Base-by-base conservation (phyloP, 2,329 filamentous ascomycete genomes). In the Nothophaeocryptopus gaeumannii region DNA sequence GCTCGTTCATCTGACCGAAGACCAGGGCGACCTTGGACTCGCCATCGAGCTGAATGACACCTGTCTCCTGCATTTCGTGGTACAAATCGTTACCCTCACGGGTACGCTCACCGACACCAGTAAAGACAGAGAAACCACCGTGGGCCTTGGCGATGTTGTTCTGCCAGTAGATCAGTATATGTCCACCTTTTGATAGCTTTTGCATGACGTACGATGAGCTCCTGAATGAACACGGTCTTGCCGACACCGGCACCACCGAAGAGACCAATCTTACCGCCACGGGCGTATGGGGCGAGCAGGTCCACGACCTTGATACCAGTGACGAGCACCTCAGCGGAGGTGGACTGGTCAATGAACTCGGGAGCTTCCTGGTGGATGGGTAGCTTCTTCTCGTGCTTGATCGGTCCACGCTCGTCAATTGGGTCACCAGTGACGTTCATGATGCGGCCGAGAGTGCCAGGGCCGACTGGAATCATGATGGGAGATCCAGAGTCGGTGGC, bases 91-190 rank as follows among this genome's bases (percentile, higher is more conserved):
- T 99, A 84, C 93, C 93, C 86, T 99, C 93, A 89, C 93, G 93
- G 74, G 93, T 99, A 83, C 93, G 92, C 87, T 99, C 93, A 76
- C 93, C 93, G 78, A 99, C 93, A 92, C 93, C 93, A 73, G 90
- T 96, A 87, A 99, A 99, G 74, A 99, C 93, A 65, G 93, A 99
- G 88, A 95, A 99, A 95, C 93, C 93, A 95, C 93, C 93, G 82
- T 99, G 93, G 68, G 93, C 93, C 85, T 97, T 97, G 79, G 93
- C 93, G 73, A 99, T 97, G 87, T 99, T 99, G 90, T 99, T 99
- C 82, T 85, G 63, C 2, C 52, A 51, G 12, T 16, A 11, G 47
- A 59, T 72, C 60, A 72, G 60, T 54, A 32, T 3, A 9, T 41
- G 43, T 12, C 29, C 12, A 15, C 33, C 20, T 16, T 7, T 31